Percentiles rank a stretch among this genome's conserved stretches.
phyloP scores from a whole-genome alignment of 2,329 filamentous ascomycete species.

The Phialophora tarda region DNA sequence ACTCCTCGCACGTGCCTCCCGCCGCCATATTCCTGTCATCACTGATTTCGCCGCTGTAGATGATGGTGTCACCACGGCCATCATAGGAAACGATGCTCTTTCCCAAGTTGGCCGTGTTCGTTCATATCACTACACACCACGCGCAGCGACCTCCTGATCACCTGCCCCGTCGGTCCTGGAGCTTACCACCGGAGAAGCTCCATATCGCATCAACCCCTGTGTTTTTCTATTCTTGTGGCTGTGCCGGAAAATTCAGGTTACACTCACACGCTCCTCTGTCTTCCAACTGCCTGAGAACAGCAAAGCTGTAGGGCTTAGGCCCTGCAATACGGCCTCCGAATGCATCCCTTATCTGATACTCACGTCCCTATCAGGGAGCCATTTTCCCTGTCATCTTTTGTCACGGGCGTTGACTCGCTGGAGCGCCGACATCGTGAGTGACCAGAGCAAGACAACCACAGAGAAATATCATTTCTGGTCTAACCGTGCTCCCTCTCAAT shows the following conservation, averaged over 20 bases:
- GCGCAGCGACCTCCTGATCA: neutral
- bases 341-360: constrained; percentile 12
- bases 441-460: neutral
- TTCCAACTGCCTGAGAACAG: constrained; percentile 11
- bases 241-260: constrained; percentile 10
- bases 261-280: constrained; percentile 6
- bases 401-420: neutral
- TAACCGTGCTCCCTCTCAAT: neutral
- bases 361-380: neutral
- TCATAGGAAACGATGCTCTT: constrained; percentile 8
- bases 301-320: constrained; percentile 24
- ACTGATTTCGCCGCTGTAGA: neutral
- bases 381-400: neutral
- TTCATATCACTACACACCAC: neutral
- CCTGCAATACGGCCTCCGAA: constrained; percentile 15
- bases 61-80: neutral
- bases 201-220: constrained; percentile 3
- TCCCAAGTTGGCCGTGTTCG: constrained; percentile 5
- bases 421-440: neutral
- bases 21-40: constrained; percentile 1
- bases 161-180: constrained; percentile 11
- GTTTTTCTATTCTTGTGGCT: constrained; percentile 19
- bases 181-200: constrained; percentile 19
- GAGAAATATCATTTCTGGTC: neutral
- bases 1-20: neutral